Conservation (phyloP, 2,329 filamentous ascomycete species). For the Botrytis cinerea region DNA sequence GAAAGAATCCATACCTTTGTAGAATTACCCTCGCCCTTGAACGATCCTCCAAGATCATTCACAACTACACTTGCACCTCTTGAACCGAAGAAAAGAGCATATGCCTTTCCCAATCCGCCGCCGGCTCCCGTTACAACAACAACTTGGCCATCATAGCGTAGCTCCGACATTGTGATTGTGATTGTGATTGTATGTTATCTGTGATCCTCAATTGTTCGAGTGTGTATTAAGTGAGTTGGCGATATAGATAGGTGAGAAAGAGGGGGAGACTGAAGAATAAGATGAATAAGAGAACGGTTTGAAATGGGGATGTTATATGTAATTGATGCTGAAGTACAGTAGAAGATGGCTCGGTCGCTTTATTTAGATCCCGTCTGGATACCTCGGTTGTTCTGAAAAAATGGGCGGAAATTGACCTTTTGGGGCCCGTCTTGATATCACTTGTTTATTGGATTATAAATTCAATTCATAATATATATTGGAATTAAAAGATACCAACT, state of each 20-base stretch:
- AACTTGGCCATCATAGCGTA: slow-evolving; percentile 84
- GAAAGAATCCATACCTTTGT: slow-evolving; percentile 64
- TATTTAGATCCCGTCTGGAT: no score
- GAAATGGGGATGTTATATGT: neutral
- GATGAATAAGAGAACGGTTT: neutral
- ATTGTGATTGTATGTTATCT: slow-evolving; percentile 8
- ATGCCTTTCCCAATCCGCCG: slow-evolving; percentile 78
- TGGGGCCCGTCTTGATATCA: no score
- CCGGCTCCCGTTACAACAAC: slow-evolving; percentile 87
- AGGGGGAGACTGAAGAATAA: neutral
- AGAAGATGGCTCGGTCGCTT: slow-evolving; percentile 6
- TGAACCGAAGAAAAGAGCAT: slow-evolving; percentile 84
- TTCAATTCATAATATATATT: no score
- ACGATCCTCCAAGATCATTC: slow-evolving; percentile 90
- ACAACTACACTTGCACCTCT: slow-evolving; percentile 94
- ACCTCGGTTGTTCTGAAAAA: no score
- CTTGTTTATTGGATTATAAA: no score
- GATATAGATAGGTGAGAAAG: neutral
- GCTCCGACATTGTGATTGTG: slow-evolving; percentile 54
- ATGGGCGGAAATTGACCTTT: no score
- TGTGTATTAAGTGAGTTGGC: neutral
- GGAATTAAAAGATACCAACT: no score
- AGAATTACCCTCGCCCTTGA: slow-evolving; percentile 88
- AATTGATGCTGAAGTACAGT: neutral
- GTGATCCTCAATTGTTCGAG: neutral